Evolutionary conservation across 2,329 filamentous ascomycete species (phyloP), one percentile per base, ranked within the genome.

Genomic region (Cadophora sp.): DNA sequence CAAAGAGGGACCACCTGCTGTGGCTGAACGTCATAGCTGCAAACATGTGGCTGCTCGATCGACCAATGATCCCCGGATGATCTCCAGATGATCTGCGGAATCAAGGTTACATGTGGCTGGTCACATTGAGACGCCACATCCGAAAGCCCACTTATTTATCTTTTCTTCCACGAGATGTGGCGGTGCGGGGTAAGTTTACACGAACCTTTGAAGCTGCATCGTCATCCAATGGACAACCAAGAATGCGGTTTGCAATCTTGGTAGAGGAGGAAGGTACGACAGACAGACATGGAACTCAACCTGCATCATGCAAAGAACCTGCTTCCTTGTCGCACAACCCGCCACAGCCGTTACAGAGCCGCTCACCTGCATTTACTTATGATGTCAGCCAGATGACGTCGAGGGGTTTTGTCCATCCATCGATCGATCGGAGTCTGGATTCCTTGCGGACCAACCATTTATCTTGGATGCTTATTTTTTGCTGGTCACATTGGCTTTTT

Each of bases 331-430:
- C 4, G 51, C 20, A 1, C n/a, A 11, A 39, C 51, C 16, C 51
- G 51, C 51, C 30, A 20, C 51, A 56, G 5, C 30, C 51, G 51
- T 55, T 36, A 39, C 56, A 45, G 39, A 55, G 33, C 30, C 55
- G 30, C 33, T 30, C 41, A 39, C 43, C n/a, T 45, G 9, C 43
- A 8, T 45, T 18, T n/a, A 20, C 43, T 56, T 39, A 56, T 66
- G 64, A 66, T 66, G 64, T 66, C 58, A 62, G 64, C 62, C 58
- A 62, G 58, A 66, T 66, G 64, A 66, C 64, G 64, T 64, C 62
- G 51, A 9, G 4, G 51, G 51, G 51, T 56, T 56, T 56, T 39
- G 51, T 39, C 30, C 22, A 13, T 39, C 36, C 4, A 39, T 8
- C 36, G 51, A 13, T 39, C 36, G 8, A 39, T 8, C 36, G 51